Evolutionary conservation across 352 stramenopile genomes (phyloP), one percentile per base, ranked within the genome.

Genomic region (Phytophthora hibernalis): DNA sequence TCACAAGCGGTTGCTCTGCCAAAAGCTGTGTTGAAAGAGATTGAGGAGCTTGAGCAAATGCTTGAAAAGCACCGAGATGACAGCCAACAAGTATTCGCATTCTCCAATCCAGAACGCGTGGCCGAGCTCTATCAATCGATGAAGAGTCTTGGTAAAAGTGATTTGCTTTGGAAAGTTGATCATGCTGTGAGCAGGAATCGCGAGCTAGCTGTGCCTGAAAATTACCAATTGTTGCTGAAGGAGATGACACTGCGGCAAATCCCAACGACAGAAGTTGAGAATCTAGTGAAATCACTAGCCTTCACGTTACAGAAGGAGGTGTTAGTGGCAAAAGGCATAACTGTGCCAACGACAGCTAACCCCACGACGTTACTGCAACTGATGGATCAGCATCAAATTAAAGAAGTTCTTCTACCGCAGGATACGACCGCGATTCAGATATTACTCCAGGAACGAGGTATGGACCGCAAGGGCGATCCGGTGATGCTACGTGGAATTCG

Each of bases 121-220:
- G 80, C 79, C 0, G 82, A 93, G 61, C 72, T 93, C n/a, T 82
- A 82, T 16, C 40, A 68, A 13, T 68, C 88, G 16, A 83, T 93
- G 18, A 78, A 91, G 49, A 79, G 75, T 48, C 58, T 93, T 0
- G 80, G 82, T 2, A 93, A 91, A 64, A 87, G 72, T 10, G 82
- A 93, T 51, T 56, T 93, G 47, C 70, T 93, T 16, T 90, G 82
- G 82, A 93, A 91, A 61, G 77, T 93, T n/a, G 70, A 81, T 12
- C 80, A 93, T 51, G 78, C 66, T 2, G 79, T 93, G 3, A 91
- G 82, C 52, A 74, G 45, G 5, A 91, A 88, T 61, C 53, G 59
- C 2, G 85, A 93, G 52, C 64, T 91, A 9, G 77, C 76, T 1
- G 70, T 89, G 1, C 82, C 85, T n/a, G 63, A 61, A 31, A 74